These are phyloP conservation scores for Phytophthora lateralis DNA, from an alignment of 352 stramenopile genomes.

Conservation along the genomic window DNA sequence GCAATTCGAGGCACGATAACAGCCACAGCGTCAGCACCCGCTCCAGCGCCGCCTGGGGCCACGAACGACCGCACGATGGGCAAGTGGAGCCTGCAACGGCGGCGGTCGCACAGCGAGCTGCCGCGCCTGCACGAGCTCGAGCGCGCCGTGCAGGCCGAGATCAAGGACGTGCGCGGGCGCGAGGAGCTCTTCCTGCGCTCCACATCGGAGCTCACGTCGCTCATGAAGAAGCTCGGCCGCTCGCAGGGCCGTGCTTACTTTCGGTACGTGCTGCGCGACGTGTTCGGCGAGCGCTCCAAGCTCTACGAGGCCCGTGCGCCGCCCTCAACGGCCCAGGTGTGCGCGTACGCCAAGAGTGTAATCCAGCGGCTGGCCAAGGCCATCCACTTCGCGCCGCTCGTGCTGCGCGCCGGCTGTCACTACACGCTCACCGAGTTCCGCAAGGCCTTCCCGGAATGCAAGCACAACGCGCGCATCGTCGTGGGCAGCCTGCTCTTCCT, in stretches of 20 bases:
- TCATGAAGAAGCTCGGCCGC: constrained; percentile 76
- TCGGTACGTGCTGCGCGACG: constrained; percentile 75
- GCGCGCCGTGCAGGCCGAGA: constrained; percentile 68
- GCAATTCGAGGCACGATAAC: constrained; percentile 21
- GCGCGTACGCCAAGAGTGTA: constrained; percentile 61
- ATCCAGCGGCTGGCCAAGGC: constrained; percentile 72
- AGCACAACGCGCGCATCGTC: constrained; percentile 66
- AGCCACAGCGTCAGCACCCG: constrained; percentile 7
- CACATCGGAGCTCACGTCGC: constrained; percentile 67
- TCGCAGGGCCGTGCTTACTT: constrained; percentile 80
- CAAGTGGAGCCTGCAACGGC: constrained; percentile 36
- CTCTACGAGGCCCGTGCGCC: constrained; percentile 46
- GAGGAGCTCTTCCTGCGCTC: constrained; percentile 85
- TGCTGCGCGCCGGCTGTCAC: constrained; percentile 73
- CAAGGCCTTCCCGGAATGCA: constrained; percentile 68
- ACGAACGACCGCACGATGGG: constrained; percentile 26
- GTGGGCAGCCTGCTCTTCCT: constrained; percentile 80
- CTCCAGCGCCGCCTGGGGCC: background rate
- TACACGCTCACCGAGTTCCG: constrained; percentile 78
- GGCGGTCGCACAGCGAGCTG: constrained; percentile 55
- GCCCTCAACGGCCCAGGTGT: constrained; percentile 45
- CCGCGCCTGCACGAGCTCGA: constrained; percentile 71
- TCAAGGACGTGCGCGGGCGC: constrained; percentile 56
- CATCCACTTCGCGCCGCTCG: constrained; percentile 73
- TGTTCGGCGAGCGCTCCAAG: constrained; percentile 69